Evolutionary conservation across 2,329 filamentous ascomycete species (phyloP), one percentile per base, ranked within the genome.

Genomic region (Aspergillus pseudoviridinutans): DNA sequence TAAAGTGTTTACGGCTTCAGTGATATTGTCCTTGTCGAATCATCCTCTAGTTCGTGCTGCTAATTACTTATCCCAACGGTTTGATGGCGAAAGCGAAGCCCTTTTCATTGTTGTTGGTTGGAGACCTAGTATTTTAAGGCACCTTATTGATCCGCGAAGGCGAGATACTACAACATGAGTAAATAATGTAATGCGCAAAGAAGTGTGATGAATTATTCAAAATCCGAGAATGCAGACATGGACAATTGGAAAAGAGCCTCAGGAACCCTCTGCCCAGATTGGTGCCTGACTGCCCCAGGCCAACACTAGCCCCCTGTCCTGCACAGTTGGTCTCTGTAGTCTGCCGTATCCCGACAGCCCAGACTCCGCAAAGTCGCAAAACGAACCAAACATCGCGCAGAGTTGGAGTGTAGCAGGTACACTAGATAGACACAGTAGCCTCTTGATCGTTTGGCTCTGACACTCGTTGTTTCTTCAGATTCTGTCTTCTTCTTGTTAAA

Each of bases 251-350:
- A n/a, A 35, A 35, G 32, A 35, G 32, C 32, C 32, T 35, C 32
- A 35, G 32, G 32, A 17, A 38, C 32, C 14, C 12, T 6, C 1
- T 32, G 4, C 46, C 49, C 42, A 22, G 29, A 10, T 25, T 29
- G 9, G 46, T 57, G 55, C 55, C 55, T 57, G 54, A 50, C 38
- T 51, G 52, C 56, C 46, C 35, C 49, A 55, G 47, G 41, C 41
- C 41, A 44, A 22, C 29, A 20, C 14, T 17, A 24, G 28, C 47
- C 56, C 56, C 49, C 54, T 55, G 47, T 24, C 49, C 25, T 44
- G 54, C 50, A 53, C 50, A 17, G 42, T 28, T 57, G 56, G 56
- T 50, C 28, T 41, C 49, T 22, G 4, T 9, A 4, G 3, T 3
- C n/a, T 24, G n/a, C 41, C 6, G 32, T 38, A 38, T 38, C 32